Base-by-base conservation (phyloP, 345 rosid species). In the Lepidium africanum region DNA sequence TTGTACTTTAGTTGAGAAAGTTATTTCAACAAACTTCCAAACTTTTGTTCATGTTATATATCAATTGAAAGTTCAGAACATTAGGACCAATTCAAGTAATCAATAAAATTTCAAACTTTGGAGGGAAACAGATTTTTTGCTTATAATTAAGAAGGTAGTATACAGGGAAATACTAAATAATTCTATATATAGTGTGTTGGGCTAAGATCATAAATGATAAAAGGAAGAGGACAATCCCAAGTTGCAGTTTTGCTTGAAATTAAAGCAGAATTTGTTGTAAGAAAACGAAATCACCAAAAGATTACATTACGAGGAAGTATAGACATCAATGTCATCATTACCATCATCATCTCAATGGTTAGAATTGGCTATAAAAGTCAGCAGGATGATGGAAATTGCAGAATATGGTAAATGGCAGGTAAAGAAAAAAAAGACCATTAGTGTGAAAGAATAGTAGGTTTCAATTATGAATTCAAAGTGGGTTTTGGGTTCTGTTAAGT, bases 401-500 rank as follows among this genome's bases (percentile, higher is more conserved):
- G 25, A 42, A 73, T 65, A 39, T 12, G 61, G 62, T 58, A n/a
- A 50, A 58, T 35, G 54, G 62, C 72, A 73, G 72, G 56, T 66
- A 51, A 41, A 19, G 30, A 6, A 5, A 49, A 51, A 41, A 19
- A 40, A 9, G 1, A 3, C 40, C 17, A 14, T 32, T 14, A n/a
- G 2, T n/a, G 64, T 72, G 65, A 64, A 63, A 65, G 60, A 40
- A 52, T 39, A 73, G 39, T 50, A 73, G 48, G 67, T 35, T 49
- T 19, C 50, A 49, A 14, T 5, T 23, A 54, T 19, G 23, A 33
- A 56, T 38, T 19, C 8, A 48, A 32, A 47, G 39, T 45, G 27
- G 12, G 7, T 7, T n/a, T 38, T 41, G 12, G 19, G 48, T 41
- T 58, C 67, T 38, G 62, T 59, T 40, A 65, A 73, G 77, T 73